phyloP scores from a whole-genome alignment of 257 asterid genomes.

The Echium plantagineum region DNA sequence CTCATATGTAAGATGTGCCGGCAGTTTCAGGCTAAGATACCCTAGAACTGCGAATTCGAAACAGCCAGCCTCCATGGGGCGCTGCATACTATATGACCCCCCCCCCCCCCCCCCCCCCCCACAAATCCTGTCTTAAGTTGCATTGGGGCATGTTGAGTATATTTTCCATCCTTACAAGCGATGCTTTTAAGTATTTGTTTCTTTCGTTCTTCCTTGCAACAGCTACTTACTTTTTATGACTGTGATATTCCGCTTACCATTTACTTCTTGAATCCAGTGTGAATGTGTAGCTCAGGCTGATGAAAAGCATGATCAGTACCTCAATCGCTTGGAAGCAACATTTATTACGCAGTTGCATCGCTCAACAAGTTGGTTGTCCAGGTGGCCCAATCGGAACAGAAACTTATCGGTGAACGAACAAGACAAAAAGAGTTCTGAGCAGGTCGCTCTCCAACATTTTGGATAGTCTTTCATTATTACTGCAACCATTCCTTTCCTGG shows the following conservation, averaged over 20 bases:
- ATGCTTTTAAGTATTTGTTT: neutral
- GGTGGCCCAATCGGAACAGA: conserved; percentile 18
- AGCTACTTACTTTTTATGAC: neutral
- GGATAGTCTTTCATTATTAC: neutral
- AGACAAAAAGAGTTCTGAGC: conserved; percentile 22
- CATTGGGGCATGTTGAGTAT: too few species aligned
- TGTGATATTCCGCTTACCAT: conserved; percentile 2
- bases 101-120: too few species aligned
- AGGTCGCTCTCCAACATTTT: conserved; percentile 25
- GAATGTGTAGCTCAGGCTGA: conserved; percentile 48
- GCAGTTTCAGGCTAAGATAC: too few species aligned
- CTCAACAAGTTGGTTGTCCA: conserved; percentile 26
- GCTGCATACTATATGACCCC: too few species aligned
- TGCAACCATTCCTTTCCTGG: neutral
- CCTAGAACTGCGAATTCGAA: too few species aligned
- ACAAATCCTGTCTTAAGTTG: too few species aligned
- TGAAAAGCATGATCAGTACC: conserved; percentile 58
- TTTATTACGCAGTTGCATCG: conserved; percentile 55
- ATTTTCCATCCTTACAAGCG: neutral
- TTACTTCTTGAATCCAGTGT: conserved; percentile 30
- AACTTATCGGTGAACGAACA: conserved; percentile 13
- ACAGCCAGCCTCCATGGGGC: too few species aligned
- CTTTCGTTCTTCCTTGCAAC: neutral
- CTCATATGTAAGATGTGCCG: too few species aligned
- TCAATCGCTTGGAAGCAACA: conserved; percentile 57